Conservation (phyloP, 148 eudicot genomes). For the Amaranthus cruentus region DNA sequence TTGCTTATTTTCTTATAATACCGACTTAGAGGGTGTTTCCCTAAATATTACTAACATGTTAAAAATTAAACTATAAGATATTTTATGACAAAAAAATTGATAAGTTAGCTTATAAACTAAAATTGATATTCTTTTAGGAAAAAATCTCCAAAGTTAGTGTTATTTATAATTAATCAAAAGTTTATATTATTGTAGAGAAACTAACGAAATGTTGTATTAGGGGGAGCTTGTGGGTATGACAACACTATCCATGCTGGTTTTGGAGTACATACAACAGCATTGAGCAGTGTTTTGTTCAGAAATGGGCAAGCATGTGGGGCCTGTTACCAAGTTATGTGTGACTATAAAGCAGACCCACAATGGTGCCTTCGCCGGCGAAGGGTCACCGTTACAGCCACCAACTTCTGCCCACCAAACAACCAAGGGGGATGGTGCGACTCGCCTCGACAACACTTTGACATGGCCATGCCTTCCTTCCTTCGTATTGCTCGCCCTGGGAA, state of each 20-base stretch:
- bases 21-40: too few relatives aligned
- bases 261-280: slow-evolving; percentile 60
- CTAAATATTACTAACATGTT: too few relatives aligned
- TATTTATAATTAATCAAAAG: too few relatives aligned
- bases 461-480: slow-evolving; percentile 63
- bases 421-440: slow-evolving; percentile 78
- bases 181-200: too few relatives aligned
- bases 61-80: too few relatives aligned
- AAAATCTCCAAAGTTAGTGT: too few relatives aligned
- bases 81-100: too few relatives aligned
- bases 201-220: slow-evolving; percentile 12
- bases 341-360: slow-evolving; percentile 41
- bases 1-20: too few relatives aligned
- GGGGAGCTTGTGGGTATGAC: slow-evolving; percentile 84
- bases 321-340: slow-evolving; percentile 61
- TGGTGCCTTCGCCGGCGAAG: slow-evolving; percentile 51
- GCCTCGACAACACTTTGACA: slow-evolving; percentile 70
- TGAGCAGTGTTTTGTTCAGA: slow-evolving; percentile 52
- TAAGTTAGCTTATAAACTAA: too few relatives aligned
- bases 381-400: slow-evolving; percentile 62
- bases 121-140: too few relatives aligned
- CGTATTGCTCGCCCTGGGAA: slow-evolving; percentile 52
- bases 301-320: slow-evolving; percentile 73
- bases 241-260: slow-evolving; percentile 66
- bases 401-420: slow-evolving; percentile 77